These are phyloP conservation scores for Lepidium africanum DNA, from an alignment of 345 rosid genomes.

Conservation along the genomic window DNA sequence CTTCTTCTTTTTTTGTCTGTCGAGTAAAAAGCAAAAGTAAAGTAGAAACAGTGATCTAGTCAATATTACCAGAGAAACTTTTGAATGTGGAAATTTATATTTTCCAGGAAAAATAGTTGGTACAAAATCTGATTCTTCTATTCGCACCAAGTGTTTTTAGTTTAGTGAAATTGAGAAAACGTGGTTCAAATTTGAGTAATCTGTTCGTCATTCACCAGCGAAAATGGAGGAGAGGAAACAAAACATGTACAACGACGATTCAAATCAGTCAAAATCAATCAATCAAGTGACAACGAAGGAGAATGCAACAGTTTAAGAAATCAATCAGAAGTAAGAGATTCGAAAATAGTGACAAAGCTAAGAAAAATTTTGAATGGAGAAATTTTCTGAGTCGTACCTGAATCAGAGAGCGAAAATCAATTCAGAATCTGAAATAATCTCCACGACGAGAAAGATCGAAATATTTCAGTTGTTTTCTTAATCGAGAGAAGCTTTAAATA, in stretches of 20 bases:
- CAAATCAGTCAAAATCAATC: background rate
- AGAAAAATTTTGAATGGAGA: background rate
- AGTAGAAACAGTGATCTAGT: slow-evolving; percentile 19
- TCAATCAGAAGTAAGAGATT: background rate
- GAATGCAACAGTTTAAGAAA: background rate
- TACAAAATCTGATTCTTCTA: background rate
- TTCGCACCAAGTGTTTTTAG: background rate
- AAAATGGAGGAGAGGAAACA: background rate
- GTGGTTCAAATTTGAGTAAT: background rate
- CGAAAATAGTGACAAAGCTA: background rate
- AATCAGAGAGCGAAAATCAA: slow-evolving; percentile 1
- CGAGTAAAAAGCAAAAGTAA: slow-evolving; percentile 27
- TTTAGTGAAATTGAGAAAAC: background rate
- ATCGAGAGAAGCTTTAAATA: background rate
- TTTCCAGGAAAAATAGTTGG: background rate
- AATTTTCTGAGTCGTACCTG: background rate
- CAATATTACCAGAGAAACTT: background rate
- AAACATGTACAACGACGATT: background rate
- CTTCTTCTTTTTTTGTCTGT: background rate
- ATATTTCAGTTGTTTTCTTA: background rate
- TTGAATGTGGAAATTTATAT: background rate
- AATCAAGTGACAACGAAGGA: background rate
- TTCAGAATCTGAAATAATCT: background rate
- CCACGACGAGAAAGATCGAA: background rate
- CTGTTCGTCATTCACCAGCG: background rate